Percentiles rank a stretch among this genome's conserved stretches.
phyloP scores from a whole-genome alignment of 345 rosid genomes.

The Schrenkiella parvula region DNA sequence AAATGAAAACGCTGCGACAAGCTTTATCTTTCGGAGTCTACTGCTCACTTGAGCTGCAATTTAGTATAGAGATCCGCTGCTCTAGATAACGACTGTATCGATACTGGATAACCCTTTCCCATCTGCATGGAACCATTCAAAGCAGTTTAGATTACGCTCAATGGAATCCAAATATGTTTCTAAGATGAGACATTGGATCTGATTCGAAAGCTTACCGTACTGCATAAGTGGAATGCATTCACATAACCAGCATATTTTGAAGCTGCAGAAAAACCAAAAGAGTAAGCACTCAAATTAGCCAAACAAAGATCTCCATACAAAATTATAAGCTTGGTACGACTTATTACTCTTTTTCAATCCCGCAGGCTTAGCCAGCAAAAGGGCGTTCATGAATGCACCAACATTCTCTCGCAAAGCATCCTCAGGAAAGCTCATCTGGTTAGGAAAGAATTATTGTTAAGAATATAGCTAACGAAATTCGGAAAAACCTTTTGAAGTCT shows the following conservation, averaged over 20 bases:
- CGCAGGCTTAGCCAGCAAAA: conserved; percentile 86
- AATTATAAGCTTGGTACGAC: background rate
- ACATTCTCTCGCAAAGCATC: conserved; percentile 72
- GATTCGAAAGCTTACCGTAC: conserved; percentile 58
- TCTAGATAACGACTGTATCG: conserved; percentile 90
- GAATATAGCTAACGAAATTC: background rate
- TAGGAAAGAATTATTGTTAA: conserved; percentile 6
- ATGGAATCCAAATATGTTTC: background rate
- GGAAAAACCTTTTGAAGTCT: background rate
- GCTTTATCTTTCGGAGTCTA: background rate
- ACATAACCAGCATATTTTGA: conserved; percentile 95
- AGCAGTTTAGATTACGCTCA: background rate
- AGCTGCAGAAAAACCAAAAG: conserved; percentile 41
- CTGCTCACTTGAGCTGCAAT: conserved; percentile 38
- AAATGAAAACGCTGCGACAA: background rate
- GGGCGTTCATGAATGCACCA: conserved; percentile 90
- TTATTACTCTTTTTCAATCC: conserved; percentile 88
- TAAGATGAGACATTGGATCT: background rate
- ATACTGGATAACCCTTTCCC: conserved; percentile 77
- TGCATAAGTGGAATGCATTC: conserved; percentile 65
- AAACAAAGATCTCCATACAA: background rate
- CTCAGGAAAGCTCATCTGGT: conserved; percentile 70
- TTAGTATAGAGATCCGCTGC: conserved; percentile 80
- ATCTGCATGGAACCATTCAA: conserved; percentile 51
- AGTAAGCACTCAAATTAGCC: conserved; percentile 2